Conservation (phyloP, 1,284 basidiomycete species). For the Ganoderma lucidum region DNA sequence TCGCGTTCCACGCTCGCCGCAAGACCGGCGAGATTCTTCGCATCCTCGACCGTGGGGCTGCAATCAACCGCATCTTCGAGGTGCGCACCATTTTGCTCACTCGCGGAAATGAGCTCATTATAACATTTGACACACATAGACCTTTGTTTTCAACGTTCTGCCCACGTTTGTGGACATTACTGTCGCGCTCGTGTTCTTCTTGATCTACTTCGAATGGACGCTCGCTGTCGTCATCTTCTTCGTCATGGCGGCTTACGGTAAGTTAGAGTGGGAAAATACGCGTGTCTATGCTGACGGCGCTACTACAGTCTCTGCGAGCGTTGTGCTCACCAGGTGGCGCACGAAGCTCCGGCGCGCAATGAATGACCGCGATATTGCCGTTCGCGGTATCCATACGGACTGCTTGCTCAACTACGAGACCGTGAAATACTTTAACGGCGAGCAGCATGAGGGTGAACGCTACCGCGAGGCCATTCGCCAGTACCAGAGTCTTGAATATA, state of each 20-base stretch:
- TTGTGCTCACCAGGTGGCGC: conserved; percentile 75
- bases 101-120: background rate
- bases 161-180: conserved; percentile 84
- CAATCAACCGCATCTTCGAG: conserved; percentile 58
- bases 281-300: background rate
- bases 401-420: conserved; percentile 85
- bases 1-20: conserved; percentile 84
- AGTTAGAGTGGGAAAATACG: conserved; percentile 31
- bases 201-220: conserved; percentile 70
- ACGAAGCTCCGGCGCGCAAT: conserved; percentile 76
- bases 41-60: conserved; percentile 70
- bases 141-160: conserved; percentile 80
- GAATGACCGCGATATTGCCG: conserved; percentile 81
- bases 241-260: conserved; percentile 81
- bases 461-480: conserved; percentile 78
- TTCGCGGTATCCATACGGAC: conserved; percentile 83
- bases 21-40: conserved; percentile 73
- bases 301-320: conserved; percentile 64
- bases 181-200: conserved; percentile 73
- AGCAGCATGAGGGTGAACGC: conserved; percentile 79
- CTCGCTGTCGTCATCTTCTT: conserved; percentile 76
- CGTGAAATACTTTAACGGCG: conserved; percentile 87
- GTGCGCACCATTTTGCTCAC: conserved; percentile 27
- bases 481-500: conserved; percentile 81
- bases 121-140: conserved; percentile 41